These are phyloP conservation scores for Oryza glaberrima DNA, from an alignment of 176 grass and related monocot species.

Conservation along the genomic window DNA sequence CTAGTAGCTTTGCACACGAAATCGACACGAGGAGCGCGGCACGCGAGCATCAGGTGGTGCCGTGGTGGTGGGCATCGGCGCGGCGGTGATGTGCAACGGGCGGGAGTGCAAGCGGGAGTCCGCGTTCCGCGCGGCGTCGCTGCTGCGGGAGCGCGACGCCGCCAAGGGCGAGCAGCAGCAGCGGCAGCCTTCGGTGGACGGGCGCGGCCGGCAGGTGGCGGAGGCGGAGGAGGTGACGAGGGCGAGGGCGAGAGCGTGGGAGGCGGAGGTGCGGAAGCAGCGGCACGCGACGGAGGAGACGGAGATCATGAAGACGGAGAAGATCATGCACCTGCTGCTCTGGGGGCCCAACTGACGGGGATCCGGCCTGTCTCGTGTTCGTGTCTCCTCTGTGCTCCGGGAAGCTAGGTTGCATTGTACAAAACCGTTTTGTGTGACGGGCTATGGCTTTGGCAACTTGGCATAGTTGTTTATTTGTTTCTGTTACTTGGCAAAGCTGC, in stretches of 20 bases:
- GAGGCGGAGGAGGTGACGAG: background rate
- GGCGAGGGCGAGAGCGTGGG: background rate
- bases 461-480: background rate
- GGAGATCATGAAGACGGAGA: constrained; percentile 51
- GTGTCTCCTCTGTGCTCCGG: background rate
- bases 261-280: background rate
- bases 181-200: background rate
- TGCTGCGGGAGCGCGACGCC: constrained; percentile 1
- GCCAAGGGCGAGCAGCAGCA: background rate
- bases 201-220: background rate
- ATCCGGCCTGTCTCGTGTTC: background rate
- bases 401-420: background rate
- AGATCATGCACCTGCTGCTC: constrained; percentile 64
- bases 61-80: too few species aligned
- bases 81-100: constrained; percentile 59
- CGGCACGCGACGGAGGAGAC: background rate
- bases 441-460: background rate
- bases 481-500: background rate
- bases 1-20: background rate
- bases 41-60: too few species aligned
- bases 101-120: constrained; percentile 46
- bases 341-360: constrained; percentile 62
- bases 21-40: too few species aligned
- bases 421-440: too few species aligned
- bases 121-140: constrained; percentile 36